phyloP scores from a whole-genome alignment of 495 filamentous ascomycete genomes.

The Lophiotrema nucula region DNA sequence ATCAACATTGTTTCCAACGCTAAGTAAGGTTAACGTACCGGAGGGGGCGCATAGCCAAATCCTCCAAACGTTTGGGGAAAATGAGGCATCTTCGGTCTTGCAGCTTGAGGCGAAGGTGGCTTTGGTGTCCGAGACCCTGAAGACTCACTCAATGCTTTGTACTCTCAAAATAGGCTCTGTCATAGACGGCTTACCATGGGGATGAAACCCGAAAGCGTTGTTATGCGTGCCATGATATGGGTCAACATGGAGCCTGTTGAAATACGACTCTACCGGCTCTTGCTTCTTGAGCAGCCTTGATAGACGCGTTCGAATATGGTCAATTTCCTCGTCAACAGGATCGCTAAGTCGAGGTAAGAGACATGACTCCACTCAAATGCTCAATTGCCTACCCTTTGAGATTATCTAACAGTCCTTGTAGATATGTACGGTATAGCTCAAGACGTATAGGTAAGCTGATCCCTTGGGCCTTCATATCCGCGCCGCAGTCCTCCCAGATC shows the following conservation, averaged over 20 bases:
- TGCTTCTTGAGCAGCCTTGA: constrained; percentile 28
- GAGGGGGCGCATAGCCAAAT: not conserved
- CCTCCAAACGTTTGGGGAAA: constrained; percentile 14
- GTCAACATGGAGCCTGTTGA: constrained; percentile 18
- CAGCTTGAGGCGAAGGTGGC: constrained; percentile 1
- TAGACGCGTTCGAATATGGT: constrained; percentile 10
- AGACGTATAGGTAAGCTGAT: constrained; percentile 52
- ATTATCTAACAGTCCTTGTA: constrained; percentile 48
- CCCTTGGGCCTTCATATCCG: constrained; percentile 54
- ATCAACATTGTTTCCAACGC: too few relatives aligned
- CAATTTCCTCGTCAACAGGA: constrained; percentile 17
- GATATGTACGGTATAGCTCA: constrained; percentile 53
- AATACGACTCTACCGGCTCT: constrained; percentile 30
- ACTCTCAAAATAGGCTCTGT: not conserved
- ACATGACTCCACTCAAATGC: not conserved
- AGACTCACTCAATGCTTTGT: not conserved
- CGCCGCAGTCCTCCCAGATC: constrained; percentile 54
- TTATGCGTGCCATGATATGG: constrained; percentile 5
- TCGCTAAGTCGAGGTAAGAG: constrained; percentile 4
- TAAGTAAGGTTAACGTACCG: too few relatives aligned
- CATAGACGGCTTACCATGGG: not conserved
- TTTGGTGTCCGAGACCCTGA: constrained; percentile 5
- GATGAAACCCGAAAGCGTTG: not conserved
- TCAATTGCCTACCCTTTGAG: constrained; percentile 25
- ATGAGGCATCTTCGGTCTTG: constrained; percentile 12